Base-by-base conservation (phyloP, 192 early-diverging fungal genomes). In the Coemansia sp. region DNA sequence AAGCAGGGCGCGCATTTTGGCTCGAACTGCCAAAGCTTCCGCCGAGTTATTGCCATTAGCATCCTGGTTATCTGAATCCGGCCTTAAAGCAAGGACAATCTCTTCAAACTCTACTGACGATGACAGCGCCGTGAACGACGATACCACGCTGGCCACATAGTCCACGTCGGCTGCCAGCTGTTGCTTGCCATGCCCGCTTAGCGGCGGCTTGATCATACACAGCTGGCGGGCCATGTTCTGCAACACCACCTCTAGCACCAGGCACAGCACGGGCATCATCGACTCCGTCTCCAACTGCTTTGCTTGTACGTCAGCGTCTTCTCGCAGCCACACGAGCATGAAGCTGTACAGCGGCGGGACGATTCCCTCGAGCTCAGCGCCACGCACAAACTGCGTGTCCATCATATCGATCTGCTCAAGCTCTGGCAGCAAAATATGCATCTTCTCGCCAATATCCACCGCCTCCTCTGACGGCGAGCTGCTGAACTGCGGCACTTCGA, bases 341-440 rank as follows among this genome's bases (percentile, higher is more conserved):
- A 49, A 67, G 0, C n/a, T 20, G 22, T 75, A 75, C 27, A 82
- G 49, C 31, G 75, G 29, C 60, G 62, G 63, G 18, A 75, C 34
- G 38, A 49, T 55, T 8, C 41, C 65, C 43, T 67, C 61, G 4
- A 49, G 36, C 27, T 70, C 74, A 15, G 63, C 46, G 24, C 52
- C 31, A 8, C 71, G 70, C 52, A 61, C 51, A 24, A 65, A 66
- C 65, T 84, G 81, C 27, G 51, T 24, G 47, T 84, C 73, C 70
- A 84, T 73, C 22, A 55, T 63, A 15, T 73, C 81, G 2, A 73
- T 60, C 66, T 84, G 81, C 49, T 84, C 81, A 22, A 84, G 81
- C 70, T 84, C 81, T 1, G 81, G 76, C 36, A 84, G 61, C 67
- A 84, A 52, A 29, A 84, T 65, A 46, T 84, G 81, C 67, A 84